A percentile compares a stretch with the other conserved stretches of the same genome.
These are phyloP conservation scores for Fragosphaeria purpurea DNA, from an alignment of 2,329 filamentous ascomycete genomes.

Conservation along the genomic window DNA sequence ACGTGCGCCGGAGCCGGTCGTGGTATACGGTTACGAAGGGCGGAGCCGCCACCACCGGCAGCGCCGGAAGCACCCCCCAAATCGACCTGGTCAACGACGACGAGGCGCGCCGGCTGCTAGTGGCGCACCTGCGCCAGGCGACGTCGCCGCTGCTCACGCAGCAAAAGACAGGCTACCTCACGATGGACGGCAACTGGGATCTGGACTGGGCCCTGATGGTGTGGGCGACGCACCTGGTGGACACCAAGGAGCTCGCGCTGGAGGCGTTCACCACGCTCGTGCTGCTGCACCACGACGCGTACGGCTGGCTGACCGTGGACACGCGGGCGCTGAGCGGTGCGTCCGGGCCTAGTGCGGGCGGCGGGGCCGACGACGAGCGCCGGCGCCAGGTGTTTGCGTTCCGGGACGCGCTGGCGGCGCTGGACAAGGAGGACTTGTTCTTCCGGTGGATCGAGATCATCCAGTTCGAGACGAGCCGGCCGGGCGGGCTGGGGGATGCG, in stretches of 20 bases:
- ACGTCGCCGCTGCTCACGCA: constrained; percentile 56
- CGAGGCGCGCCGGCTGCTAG: constrained; percentile 47
- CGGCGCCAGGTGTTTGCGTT: constrained; percentile 71
- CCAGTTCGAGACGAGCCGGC: constrained; percentile 72
- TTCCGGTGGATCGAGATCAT: constrained; percentile 89
- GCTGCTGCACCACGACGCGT: constrained; percentile 56
- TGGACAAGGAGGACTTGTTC: constrained; percentile 83
- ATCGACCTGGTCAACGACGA: constrained; percentile 39
- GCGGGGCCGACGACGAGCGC: constrained; percentile 44
- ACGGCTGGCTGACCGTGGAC: constrained; percentile 63
- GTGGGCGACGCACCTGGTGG: constrained; percentile 58
- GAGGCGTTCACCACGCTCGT: constrained; percentile 64
- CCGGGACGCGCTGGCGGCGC: constrained; percentile 59
- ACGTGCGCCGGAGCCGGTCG: constrained; percentile 64
- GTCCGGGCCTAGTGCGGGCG: background rate
- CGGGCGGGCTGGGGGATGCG: constrained; percentile 61
- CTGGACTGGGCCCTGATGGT: constrained; percentile 79
- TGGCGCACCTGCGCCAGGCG: constrained; percentile 55
- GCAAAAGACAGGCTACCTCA: constrained; percentile 77
- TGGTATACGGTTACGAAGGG: constrained; percentile 45
- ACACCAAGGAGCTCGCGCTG: constrained; percentile 47
- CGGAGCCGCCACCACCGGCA: background rate
- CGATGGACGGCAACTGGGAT: constrained; percentile 79
- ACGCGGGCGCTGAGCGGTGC: constrained; percentile 30
- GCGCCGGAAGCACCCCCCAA: constrained; percentile 27